A percentile compares a stretch with the other conserved stretches of the same genome.
Evolutionary conservation across 2,329 filamentous ascomycete genomes (phyloP).

Genomic region (Aspergillus sp.): DNA sequence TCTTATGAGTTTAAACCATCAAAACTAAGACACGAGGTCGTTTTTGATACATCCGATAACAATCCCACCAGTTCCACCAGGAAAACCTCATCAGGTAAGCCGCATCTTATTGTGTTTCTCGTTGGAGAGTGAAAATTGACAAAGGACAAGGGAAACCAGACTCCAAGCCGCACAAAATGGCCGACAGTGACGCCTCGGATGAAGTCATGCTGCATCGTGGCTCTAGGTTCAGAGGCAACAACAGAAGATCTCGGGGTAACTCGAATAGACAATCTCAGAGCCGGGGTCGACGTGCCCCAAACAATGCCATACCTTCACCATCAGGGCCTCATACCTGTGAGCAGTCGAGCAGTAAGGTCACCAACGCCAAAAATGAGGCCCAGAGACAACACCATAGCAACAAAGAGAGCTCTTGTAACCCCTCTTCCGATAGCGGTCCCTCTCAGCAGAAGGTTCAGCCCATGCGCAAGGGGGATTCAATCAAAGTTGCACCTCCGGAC

Average conservation of each 20-base stretch:
- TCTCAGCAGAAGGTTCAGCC: background rate
- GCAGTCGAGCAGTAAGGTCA: no score
- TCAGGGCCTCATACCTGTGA: no score
- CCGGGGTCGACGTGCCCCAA: background rate
- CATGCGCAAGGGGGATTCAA: background rate
- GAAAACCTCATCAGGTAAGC: no score
- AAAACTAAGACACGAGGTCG: no score
- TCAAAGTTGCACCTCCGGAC: slow-evolving; percentile 6
- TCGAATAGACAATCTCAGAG: background rate
- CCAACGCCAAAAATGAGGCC: no score
- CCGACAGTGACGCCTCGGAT: slow-evolving; percentile 15
- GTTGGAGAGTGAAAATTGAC: no score
- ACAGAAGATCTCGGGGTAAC: background rate
- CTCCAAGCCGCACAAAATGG: background rate
- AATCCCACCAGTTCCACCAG: no score
- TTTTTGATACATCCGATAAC: no score
- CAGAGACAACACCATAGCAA: background rate
- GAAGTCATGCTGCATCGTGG: slow-evolving; percentile 14
- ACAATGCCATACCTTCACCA: background rate
- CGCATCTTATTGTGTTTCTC: no score
- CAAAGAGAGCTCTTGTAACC: background rate
- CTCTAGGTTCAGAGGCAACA: background rate
- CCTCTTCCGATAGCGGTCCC: background rate
- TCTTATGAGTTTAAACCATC: no score
- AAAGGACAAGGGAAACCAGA: no score